Base-by-base conservation (phyloP, 345 rosid genomes). In the Lenwebbia sp. region DNA sequence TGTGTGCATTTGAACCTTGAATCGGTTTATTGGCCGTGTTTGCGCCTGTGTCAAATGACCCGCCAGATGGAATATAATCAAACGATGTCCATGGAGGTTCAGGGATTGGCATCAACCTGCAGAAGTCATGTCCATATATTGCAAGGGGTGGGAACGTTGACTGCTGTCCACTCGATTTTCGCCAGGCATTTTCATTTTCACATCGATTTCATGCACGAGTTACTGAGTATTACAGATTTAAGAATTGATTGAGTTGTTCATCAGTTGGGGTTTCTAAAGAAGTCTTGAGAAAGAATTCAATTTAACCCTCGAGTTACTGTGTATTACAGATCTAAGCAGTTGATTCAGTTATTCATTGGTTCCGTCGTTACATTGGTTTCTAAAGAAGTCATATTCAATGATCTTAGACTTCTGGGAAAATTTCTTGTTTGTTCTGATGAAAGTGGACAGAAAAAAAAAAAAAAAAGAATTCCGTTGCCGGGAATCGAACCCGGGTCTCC, bases 401-500 rank as follows among this genome's bases (percentile, higher is more conserved):
- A 50, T 50, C 3, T 50, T 11, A 12, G 52, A 3, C 52, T 50
- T 49, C 12, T 11, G 76, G 76, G 22, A 65, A 65, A 28, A 5
- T 33, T 4, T 33, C 76, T 65, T 8, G 12, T 0, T 17, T 17
- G 25, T 33, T 65, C 3, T 2, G 23, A 15, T 33, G 13, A 65
- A 30, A 19, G 40, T 28, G 15, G 75, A 12, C 40, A 12, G 0
- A n/a, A 47, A n/a, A 49, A 17, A 10, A 0, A 3, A 10, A 44
- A 15, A 8, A 21, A 55, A 62, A 33, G 33, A 2, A 0, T 94
- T 96, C 96, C 95, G 92, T 89, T 93, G 96, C 94, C 96, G 96
- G 97, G 94, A 96, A 96, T 95, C 93, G 95, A 96, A 93, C 97
- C 97, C 95, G 97, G 97, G 96, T 95, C 96, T 88, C 96, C 95